These are phyloP conservation scores for Phlegmacium glaucopus DNA, from an alignment of 768 basidiomycete species.

Conservation along the genomic window DNA sequence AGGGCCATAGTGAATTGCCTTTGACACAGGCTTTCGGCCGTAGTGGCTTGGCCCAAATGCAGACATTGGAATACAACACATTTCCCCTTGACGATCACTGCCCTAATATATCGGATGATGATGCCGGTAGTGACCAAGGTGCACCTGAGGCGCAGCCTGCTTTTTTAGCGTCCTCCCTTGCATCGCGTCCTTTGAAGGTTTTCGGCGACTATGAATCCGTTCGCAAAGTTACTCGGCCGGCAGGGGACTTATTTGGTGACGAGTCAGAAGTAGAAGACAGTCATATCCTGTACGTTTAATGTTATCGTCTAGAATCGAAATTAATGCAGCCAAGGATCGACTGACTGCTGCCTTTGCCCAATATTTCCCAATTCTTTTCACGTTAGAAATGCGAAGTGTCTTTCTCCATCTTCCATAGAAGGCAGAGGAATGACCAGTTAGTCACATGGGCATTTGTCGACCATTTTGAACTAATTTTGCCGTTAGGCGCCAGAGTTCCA, in stretches of 20 bases:
- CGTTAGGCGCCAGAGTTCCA: too few relatives aligned
- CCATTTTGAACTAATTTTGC: too few relatives aligned
- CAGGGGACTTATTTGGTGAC: background rate
- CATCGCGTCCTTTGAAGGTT: too few relatives aligned
- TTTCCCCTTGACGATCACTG: background rate
- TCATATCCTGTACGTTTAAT: constrained; percentile 6
- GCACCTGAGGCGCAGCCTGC: too few relatives aligned
- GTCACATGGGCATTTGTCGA: too few relatives aligned
- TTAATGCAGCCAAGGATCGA: background rate
- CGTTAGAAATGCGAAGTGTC: too few relatives aligned
- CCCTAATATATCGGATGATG: background rate
- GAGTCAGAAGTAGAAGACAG: background rate
- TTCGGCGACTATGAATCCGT: too few relatives aligned
- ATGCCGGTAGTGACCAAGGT: background rate
- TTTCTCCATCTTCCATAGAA: too few relatives aligned
- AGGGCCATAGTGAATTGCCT: constrained; percentile 10
- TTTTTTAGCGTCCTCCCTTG: too few relatives aligned
- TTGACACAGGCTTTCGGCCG: constrained; percentile 29
- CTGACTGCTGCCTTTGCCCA: background rate
- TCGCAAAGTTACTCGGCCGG: background rate
- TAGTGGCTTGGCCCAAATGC: background rate
- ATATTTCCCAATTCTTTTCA: background rate
- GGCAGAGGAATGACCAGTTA: too few relatives aligned
- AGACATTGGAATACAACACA: background rate
- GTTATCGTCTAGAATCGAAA: background rate